Percentiles rank a stretch among this genome's conserved stretches.
phyloP scores from a whole-genome alignment of 805 yeast genomes.

The Komagataella mondaviorum region DNA sequence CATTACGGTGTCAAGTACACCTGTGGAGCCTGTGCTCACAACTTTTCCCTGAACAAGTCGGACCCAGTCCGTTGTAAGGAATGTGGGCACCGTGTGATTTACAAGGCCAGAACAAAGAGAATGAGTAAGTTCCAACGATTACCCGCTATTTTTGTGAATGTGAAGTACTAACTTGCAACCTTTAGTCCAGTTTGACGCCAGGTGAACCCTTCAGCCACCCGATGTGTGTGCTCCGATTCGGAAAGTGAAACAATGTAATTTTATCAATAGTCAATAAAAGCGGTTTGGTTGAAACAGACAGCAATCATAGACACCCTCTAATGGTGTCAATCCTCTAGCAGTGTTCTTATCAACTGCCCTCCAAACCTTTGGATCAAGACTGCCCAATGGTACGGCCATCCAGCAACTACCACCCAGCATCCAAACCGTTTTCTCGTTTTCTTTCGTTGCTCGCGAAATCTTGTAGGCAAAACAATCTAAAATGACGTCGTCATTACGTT shows the following conservation, averaged over 20 bases:
- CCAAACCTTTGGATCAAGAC: neutral
- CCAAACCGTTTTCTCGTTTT: neutral
- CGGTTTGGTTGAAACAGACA: neutral
- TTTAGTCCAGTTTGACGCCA: constrained; percentile 61
- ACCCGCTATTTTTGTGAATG: neutral
- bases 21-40: constrained; percentile 93
- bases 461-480: neutral
- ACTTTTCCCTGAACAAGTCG: constrained; percentile 74
- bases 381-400: neutral
- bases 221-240: too few relatives aligned
- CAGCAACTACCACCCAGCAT: neutral
- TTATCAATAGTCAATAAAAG: neutral
- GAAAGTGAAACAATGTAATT: neutral
- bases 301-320: neutral
- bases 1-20: constrained; percentile 83
- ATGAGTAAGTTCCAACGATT: constrained; percentile 46
- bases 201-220: constrained; percentile 20
- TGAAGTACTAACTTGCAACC: neutral
- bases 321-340: neutral
- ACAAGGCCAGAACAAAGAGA: constrained; percentile 95
- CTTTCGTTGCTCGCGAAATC: neutral
- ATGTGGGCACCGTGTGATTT: constrained; percentile 95
- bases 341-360: neutral
- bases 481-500: neutral
- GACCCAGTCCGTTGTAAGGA: constrained; percentile 98